These are phyloP conservation scores for Cryphonectria carpinicola DNA, from an alignment of 2,329 filamentous ascomycete species.

Conservation along the genomic window DNA sequence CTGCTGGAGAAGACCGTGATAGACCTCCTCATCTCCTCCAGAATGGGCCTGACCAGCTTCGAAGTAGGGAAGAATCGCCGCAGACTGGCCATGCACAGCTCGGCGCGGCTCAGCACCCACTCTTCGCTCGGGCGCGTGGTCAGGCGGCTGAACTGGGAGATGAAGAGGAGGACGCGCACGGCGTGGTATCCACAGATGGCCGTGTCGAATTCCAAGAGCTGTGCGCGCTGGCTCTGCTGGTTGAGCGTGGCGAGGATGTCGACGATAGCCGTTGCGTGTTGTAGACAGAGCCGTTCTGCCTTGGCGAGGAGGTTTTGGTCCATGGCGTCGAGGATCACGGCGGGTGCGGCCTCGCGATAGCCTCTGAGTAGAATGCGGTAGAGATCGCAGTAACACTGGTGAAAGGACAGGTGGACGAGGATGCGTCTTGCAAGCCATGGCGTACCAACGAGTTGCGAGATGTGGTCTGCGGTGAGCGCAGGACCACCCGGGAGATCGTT, in stretches of 20 bases:
- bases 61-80: constrained; percentile 35
- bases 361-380: constrained; percentile 48
- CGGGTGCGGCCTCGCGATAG: constrained; percentile 45
- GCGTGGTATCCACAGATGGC: constrained; percentile 34
- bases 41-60: constrained; percentile 34
- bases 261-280: constrained; percentile 27
- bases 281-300: constrained; percentile 32
- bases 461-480: constrained; percentile 16
- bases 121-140: constrained; percentile 31
- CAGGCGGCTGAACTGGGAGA: constrained; percentile 30
- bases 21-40: constrained; percentile 34
- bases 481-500: constrained; percentile 18
- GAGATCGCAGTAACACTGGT: constrained; percentile 49
- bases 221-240: constrained; percentile 28
- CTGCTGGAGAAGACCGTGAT: constrained; percentile 30
- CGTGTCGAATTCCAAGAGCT: constrained; percentile 32
- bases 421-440: constrained; percentile 34
- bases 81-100: constrained; percentile 35
- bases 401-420: constrained; percentile 43
- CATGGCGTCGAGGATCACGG: constrained; percentile 36
- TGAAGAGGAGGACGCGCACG: constrained; percentile 32
- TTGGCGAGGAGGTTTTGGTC: constrained; percentile 36
- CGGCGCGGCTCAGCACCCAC: constrained; percentile 34
- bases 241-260: constrained; percentile 31
- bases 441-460: constrained; percentile 20